These are phyloP conservation scores for Mortierella sp. DNA, from an alignment of 371 early-diverging fungal species.

Conservation along the genomic window DNA sequence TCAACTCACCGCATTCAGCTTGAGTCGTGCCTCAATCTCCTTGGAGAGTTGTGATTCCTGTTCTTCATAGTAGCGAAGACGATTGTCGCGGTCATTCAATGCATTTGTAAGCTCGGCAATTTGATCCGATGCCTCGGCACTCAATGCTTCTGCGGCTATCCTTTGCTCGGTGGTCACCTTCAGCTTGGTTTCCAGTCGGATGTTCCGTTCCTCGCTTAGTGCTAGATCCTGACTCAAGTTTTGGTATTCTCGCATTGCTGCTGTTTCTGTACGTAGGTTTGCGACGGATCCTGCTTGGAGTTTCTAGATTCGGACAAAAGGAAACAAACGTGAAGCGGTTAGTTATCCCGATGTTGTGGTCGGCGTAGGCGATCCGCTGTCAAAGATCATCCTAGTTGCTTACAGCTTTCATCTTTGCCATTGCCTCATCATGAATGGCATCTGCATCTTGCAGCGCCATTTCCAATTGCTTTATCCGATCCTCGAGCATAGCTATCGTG, in stretches of 20 bases:
- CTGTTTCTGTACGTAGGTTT: slow-evolving; percentile 8
- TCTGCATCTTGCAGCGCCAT: slow-evolving; percentile 11
- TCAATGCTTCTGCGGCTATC: slow-evolving; percentile 18
- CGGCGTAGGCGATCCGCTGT: background rate
- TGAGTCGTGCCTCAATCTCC: slow-evolving; percentile 38
- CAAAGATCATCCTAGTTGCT: background rate
- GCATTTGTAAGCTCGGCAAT: slow-evolving; percentile 32
- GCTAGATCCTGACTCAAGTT: slow-evolving; percentile 25
- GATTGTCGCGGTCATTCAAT: slow-evolving; percentile 24
- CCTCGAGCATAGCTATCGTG: slow-evolving; percentile 25
- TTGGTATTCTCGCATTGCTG: slow-evolving; percentile 26
- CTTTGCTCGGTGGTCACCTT: slow-evolving; percentile 27
- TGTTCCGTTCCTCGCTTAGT: slow-evolving; percentile 31
- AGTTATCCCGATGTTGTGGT: background rate
- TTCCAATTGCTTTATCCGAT: slow-evolving; percentile 25
- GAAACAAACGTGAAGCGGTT: background rate
- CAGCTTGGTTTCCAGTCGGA: slow-evolving; percentile 26
- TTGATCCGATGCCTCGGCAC: slow-evolving; percentile 18
- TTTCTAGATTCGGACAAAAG: slow-evolving; percentile 25
- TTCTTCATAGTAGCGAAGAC: slow-evolving; percentile 27
- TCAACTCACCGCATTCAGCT: slow-evolving; percentile 26
- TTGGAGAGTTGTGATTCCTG: slow-evolving; percentile 35
- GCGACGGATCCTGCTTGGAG: slow-evolving; percentile 11
- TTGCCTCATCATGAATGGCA: slow-evolving; percentile 43
- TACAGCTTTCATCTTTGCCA: slow-evolving; percentile 35